Evolutionary conservation across 2,329 filamentous ascomycete genomes (phyloP).

Genomic region (Sclerotinia nivalis): DNA sequence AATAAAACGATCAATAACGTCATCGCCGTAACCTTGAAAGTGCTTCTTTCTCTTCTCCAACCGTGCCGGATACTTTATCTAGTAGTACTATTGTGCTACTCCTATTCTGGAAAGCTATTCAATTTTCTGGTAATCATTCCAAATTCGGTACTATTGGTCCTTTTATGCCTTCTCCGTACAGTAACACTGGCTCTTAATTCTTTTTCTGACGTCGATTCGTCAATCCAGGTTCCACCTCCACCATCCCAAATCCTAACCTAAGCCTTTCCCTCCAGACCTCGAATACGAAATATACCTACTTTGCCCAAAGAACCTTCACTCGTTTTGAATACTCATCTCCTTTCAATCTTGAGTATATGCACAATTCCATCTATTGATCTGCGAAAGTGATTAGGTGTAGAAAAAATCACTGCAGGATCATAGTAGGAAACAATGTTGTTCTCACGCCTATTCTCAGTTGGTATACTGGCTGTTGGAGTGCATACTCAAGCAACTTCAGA

Average conservation of each 20-base stretch:
- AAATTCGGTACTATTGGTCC: background rate
- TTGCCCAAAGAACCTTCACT: background rate
- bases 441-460: conserved; percentile 33
- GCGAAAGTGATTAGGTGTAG: background rate
- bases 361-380: conserved; percentile 15
- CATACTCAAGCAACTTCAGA: conserved; percentile 26
- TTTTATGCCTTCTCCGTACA: background rate
- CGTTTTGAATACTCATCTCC: background rate
- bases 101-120: background rate
- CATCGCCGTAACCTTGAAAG: background rate
- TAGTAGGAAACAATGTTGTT: conserved; percentile 30
- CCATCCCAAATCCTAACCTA: background rate
- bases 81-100: background rate
- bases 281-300: background rate
- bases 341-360: background rate
- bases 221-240: conserved; percentile 2
- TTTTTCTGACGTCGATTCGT: background rate
- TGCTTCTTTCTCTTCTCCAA: background rate
- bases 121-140: background rate
- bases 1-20: background rate
- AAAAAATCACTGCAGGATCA: conserved; percentile 12
- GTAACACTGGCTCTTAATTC: background rate
- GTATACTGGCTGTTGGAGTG: conserved; percentile 41
- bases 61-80: background rate
- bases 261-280: background rate